phyloP scores from a whole-genome alignment of 305 asterid species.

The Ilex paraguariensis region DNA sequence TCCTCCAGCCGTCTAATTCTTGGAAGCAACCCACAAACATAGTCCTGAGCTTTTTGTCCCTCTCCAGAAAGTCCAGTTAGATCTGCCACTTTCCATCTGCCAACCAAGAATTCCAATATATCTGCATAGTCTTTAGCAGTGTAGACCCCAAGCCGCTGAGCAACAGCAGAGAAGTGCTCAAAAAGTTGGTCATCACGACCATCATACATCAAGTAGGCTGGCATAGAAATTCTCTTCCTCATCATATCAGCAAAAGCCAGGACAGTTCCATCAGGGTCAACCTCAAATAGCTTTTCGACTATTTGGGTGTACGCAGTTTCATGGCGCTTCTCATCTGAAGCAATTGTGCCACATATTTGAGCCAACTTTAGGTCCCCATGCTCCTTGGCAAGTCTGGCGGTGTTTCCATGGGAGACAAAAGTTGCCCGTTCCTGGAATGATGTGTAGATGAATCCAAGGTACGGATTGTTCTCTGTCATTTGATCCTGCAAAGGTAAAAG shows the following conservation, averaged over 20 bases:
- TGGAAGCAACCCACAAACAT: conserved; percentile 51
- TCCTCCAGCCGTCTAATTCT: conserved; percentile 57
- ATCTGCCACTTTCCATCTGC: conserved; percentile 52
- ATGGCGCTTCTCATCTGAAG: conserved; percentile 64
- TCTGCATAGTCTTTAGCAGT: conserved; percentile 66
- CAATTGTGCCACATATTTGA: conserved; percentile 56
- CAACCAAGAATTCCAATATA: conserved; percentile 51
- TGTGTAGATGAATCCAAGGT: conserved; percentile 60
- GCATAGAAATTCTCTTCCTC: conserved; percentile 73
- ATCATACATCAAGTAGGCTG: conserved; percentile 66
- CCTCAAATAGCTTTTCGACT: conserved; percentile 50
- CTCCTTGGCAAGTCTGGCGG: conserved; percentile 55
- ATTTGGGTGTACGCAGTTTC: conserved; percentile 69
- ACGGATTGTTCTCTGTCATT: conserved; percentile 53
- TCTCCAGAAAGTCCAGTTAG: conserved; percentile 45
- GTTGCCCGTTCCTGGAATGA: conserved; percentile 77
- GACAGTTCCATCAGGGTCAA: conserved; percentile 62
- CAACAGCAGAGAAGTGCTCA: conserved; percentile 59
- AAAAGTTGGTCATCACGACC: conserved; percentile 57
- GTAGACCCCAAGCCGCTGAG: conserved; percentile 64
- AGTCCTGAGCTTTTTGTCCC: conserved; percentile 62
- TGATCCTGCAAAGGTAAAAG: conserved; percentile 34
- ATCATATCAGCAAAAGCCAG: conserved; percentile 66
- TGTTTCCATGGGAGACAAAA: conserved; percentile 57
- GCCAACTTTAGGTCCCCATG: conserved; percentile 58